Conservation (phyloP, 2,329 filamentous ascomycete species). For the Trichoderma atrobrunneum region DNA sequence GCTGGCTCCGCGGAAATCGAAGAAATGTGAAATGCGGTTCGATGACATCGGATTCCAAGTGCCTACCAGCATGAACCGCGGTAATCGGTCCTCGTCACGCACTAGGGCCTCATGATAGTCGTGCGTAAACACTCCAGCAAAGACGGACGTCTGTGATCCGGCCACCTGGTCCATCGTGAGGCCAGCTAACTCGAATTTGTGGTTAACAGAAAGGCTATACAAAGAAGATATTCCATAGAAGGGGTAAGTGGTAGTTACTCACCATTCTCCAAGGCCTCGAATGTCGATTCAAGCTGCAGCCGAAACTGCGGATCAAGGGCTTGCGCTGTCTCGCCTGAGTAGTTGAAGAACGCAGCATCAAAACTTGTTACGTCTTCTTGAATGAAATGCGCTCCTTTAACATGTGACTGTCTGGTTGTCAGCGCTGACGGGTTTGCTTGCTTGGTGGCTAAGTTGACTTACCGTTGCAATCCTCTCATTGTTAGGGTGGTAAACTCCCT, state of each 20-base stretch:
- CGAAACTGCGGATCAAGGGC: constrained; percentile 11
- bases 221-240: neutral
- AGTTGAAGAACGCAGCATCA: constrained; percentile 15
- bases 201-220: neutral
- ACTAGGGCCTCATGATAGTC: neutral
- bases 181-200: neutral
- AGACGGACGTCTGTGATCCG: neutral
- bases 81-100: neutral
- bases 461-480: constrained; percentile 18
- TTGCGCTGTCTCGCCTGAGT: neutral
- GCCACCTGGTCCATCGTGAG: neutral
- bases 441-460: neutral
- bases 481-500: constrained; percentile 25
- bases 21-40: constrained; percentile 18
- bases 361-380: constrained; percentile 5
- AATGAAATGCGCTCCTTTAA: constrained; percentile 26
- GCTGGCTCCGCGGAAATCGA: constrained; percentile 8
- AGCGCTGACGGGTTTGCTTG: neutral
- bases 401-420: neutral
- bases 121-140: neutral
- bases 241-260: neutral
- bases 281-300: neutral
- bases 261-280: constrained; percentile 9
- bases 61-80: neutral
- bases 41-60: neutral